These are phyloP conservation scores for Annulohypoxylon nitens DNA, from an alignment of 495 filamentous ascomycete genomes.

Conservation along the genomic window DNA sequence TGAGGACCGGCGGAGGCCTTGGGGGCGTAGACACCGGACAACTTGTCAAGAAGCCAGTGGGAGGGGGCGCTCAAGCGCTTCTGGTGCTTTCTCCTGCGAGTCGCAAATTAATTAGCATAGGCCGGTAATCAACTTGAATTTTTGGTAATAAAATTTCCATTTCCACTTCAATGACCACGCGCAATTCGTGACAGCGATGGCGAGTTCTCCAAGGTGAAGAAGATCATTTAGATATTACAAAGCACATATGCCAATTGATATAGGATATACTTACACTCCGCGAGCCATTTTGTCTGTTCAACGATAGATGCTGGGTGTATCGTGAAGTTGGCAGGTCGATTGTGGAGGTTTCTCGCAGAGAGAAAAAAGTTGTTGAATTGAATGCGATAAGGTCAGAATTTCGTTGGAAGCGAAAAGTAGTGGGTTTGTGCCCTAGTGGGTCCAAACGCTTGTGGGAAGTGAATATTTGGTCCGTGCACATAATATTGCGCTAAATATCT, in stretches of 20 bases:
- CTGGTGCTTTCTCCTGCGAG: slow-evolving; percentile 94
- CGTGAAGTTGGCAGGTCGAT: slow-evolving; percentile 42
- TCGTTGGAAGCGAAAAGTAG: slow-evolving; percentile 45
- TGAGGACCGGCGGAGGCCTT: slow-evolving; percentile 96
- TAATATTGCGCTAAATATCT: neutral
- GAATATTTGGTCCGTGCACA: slow-evolving; percentile 25
- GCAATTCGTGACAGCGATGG: slow-evolving; percentile 16
- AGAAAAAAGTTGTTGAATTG: slow-evolving; percentile 41
- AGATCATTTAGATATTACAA: neutral
- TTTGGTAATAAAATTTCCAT: neutral
- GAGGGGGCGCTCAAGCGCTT: slow-evolving; percentile 98
- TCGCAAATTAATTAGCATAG: slow-evolving; percentile 27
- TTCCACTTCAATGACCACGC: neutral
- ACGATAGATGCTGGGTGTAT: slow-evolving; percentile 37
- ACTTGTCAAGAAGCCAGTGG: slow-evolving; percentile 99
- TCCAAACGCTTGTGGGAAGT: neutral
- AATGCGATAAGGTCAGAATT: slow-evolving; percentile 36
- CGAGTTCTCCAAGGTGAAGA: neutral
- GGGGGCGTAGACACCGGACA: slow-evolving; percentile 97
- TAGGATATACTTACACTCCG: slow-evolving; percentile 62
- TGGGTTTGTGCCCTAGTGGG: slow-evolving; percentile 51
- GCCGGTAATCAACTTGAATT: neutral
- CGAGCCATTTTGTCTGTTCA: slow-evolving; percentile 60
- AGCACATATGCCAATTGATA: neutral
- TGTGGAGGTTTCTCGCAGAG: slow-evolving; percentile 38